Conservation (phyloP, 306 rosid species). For the Astragalus membranaceus region DNA sequence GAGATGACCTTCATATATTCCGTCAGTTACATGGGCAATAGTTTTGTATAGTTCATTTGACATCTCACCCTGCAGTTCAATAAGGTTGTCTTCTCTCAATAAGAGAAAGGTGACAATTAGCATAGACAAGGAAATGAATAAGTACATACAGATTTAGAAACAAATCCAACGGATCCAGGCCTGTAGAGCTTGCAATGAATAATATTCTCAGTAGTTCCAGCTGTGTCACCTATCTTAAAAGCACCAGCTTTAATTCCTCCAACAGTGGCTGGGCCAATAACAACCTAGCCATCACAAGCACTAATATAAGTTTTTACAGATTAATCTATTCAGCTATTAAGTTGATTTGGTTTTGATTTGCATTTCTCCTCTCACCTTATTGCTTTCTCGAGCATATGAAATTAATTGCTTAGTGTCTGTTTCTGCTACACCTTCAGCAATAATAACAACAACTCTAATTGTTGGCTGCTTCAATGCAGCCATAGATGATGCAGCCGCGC, state of each 20-base stretch:
- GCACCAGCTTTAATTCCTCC: constrained; percentile 99
- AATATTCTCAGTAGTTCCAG: constrained; percentile 94
- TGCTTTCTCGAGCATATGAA: constrained; percentile 83
- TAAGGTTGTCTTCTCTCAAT: constrained; percentile 11
- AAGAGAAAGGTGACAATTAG: constrained; percentile 12
- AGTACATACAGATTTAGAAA: constrained; percentile 91
- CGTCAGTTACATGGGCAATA: constrained; percentile 92
- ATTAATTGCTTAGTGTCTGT: constrained; percentile 88
- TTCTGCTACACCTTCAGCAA: constrained; percentile 99
- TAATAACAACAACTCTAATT: constrained; percentile 88
- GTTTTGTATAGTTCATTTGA: constrained; percentile 90
- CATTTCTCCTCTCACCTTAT: constrained; percentile 53
- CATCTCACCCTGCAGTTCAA: constrained; percentile 86
- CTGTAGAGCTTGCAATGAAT: constrained; percentile 94
- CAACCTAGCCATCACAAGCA: constrained; percentile 54
- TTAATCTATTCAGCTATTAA: constrained; percentile 5
- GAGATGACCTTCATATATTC: constrained; percentile 95
- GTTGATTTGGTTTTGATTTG: background rate
- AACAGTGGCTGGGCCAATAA: constrained; percentile 96
- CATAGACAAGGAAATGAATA: background rate
- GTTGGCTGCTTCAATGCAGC: constrained; percentile 92
- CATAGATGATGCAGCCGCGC: constrained; percentile 97
- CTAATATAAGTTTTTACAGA: constrained; percentile 11
- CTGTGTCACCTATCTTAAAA: constrained; percentile 98
- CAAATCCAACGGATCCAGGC: constrained; percentile 99